Percentiles rank a stretch among this genome's conserved stretches.
phyloP scores from a whole-genome alignment of 1,284 basidiomycete species.

The Sutorius eximius region DNA sequence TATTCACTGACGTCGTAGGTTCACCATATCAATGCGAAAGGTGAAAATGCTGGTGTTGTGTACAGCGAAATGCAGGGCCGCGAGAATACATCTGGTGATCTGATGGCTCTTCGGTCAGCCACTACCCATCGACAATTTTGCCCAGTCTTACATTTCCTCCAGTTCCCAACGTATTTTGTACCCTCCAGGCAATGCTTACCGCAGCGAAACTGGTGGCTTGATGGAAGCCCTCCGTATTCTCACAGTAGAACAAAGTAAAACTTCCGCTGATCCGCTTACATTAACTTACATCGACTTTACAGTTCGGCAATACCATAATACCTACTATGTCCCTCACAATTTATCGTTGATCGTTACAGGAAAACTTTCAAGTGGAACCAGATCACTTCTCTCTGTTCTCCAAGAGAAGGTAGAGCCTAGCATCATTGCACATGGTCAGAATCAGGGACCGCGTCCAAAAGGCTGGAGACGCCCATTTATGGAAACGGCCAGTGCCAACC shows the following conservation, averaged over 20 bases:
- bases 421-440: slow-evolving; percentile 73
- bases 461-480: slow-evolving; percentile 96
- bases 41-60: slow-evolving; percentile 94
- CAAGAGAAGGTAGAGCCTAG: slow-evolving; percentile 82
- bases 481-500: slow-evolving; percentile 77
- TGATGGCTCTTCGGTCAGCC: slow-evolving; percentile 82
- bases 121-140: neutral
- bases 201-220: slow-evolving; percentile 95
- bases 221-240: slow-evolving; percentile 90
- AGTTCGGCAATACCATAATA: slow-evolving; percentile 90
- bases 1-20: slow-evolving; percentile 49
- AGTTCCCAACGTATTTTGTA: slow-evolving; percentile 83
- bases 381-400: slow-evolving; percentile 71
- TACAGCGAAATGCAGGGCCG: slow-evolving; percentile 99
- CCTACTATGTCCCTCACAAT: slow-evolving; percentile 96
- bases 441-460: slow-evolving; percentile 61
- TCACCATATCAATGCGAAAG: slow-evolving; percentile 89
- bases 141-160: slow-evolving; percentile 13
- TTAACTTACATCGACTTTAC: slow-evolving; percentile 14
- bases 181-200: slow-evolving; percentile 82
- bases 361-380: slow-evolving; percentile 71
- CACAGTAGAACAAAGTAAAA: slow-evolving; percentile 85
- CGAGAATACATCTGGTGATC: slow-evolving; percentile 88
- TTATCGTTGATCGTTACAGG: slow-evolving; percentile 82
- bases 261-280: neutral